Evolutionary conservation across 179 eudicot species (phyloP).

Genomic region (Beta corolliflora): DNA sequence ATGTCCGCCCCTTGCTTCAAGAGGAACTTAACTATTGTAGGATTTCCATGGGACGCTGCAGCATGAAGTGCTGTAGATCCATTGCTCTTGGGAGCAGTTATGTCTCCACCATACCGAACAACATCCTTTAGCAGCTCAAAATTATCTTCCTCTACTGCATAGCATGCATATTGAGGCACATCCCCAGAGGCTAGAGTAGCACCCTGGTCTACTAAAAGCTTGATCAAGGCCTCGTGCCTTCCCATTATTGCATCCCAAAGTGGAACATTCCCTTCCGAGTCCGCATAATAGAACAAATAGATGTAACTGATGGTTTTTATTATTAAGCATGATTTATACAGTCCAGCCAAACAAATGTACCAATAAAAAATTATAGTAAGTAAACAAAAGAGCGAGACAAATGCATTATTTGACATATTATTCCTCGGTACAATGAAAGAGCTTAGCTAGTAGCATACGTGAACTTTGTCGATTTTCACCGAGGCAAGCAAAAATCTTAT

Average conservation of each 20-base stretch:
- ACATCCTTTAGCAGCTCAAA: constrained; percentile 53
- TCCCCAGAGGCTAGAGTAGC: constrained; percentile 59
- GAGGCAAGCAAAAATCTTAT: too few species aligned
- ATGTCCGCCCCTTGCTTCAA: constrained; percentile 57
- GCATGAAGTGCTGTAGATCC: constrained; percentile 66
- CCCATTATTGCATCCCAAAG: constrained; percentile 72
- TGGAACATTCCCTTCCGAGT: constrained; percentile 70
- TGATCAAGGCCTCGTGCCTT: constrained; percentile 47
- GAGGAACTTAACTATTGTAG: constrained; percentile 49
- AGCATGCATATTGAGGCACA: constrained; percentile 50
- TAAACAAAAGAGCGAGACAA: too few species aligned
- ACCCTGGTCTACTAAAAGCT: constrained; percentile 56
- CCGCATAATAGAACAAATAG: constrained; percentile 32
- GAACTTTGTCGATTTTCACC: too few species aligned
- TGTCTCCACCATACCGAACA: constrained; percentile 53
- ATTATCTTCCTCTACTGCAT: constrained; percentile 54
- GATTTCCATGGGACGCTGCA: constrained; percentile 53
- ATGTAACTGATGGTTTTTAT: too few species aligned
- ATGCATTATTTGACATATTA: too few species aligned
- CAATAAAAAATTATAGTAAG: too few species aligned
- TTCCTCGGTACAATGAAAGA: too few species aligned
- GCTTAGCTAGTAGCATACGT: too few species aligned
- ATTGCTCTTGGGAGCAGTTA: constrained; percentile 33
- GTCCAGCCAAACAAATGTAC: too few species aligned
- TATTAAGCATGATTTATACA: too few species aligned